Base-by-base conservation (phyloP, 768 basidiomycete genomes). In the Tricholoma sp. region DNA sequence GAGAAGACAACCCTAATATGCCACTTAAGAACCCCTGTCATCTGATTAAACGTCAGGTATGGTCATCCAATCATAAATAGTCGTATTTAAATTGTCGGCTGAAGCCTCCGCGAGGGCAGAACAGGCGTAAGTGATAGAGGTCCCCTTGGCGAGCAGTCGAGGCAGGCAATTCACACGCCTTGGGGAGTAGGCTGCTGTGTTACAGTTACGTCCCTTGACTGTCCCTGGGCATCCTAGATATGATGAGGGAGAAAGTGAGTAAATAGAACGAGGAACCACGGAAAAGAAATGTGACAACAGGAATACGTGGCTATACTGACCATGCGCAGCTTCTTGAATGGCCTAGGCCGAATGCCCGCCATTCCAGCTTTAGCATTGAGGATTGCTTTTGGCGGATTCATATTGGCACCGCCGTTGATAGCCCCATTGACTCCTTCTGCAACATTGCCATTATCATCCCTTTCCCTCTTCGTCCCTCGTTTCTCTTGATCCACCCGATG, bases 301-400 rank as follows among this genome's bases (percentile, higher is more conserved):
- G 3, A 11, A 42, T 18, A 29, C 12, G 28, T 32, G 29, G 11
- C 31, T 32, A 31, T 42, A 76, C 83, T 63, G 62, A 89, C 88
- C 83, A 88, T 75, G 59, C 86, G 79, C 65, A 83, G 86, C 70
- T 88, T 90, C 79, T 91, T 91, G 42, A 85, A 65, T 18, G 88
- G 88, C 61, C 88, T 76, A 29, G 88, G 86, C 54, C 84, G 76
- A 12, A 77, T 80, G 47, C 77, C 80, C 7, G 75, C 76, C 36
- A 74, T 75, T 15, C 86, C 87, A 9, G 85, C 82, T 62, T 82
- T 82, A 28, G 84, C 78, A 61, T 78, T 78, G 13, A 81, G 63
- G 13, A 78, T 67, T 33, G 71, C 61, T 57, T 66, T 71, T 42
- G 74, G 65, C n/a, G 60, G 59, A 57, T 65, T 59, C 31, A 60